A percentile compares a stretch with the other conserved stretches of the same genome.
Evolutionary conservation across 2,329 filamentous ascomycete genomes (phyloP).

Genomic region (Fusarium sp.): DNA sequence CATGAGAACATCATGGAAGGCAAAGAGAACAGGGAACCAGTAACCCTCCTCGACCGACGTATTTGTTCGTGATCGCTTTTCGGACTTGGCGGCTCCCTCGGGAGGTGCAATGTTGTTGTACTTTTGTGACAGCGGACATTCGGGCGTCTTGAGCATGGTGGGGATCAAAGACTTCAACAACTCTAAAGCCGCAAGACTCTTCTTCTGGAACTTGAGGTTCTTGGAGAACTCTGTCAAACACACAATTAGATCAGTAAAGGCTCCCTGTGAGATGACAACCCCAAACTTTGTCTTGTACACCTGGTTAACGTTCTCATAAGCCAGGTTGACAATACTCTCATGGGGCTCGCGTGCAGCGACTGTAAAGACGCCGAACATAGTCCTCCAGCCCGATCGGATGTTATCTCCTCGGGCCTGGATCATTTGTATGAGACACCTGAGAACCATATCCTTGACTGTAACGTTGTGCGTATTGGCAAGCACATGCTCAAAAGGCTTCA

Average conservation of each 20-base stretch:
- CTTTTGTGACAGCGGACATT: constrained; percentile 88
- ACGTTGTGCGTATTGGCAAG: constrained; percentile 93
- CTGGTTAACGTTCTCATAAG: constrained; percentile 95
- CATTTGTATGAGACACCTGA: constrained; percentile 98
- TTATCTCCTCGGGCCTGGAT: constrained; percentile 97
- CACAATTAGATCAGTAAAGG: constrained; percentile 95
- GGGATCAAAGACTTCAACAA: constrained; percentile 93
- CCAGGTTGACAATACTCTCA: constrained; percentile 95
- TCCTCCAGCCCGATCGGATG: constrained; percentile 97
- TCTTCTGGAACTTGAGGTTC: constrained; percentile 98
- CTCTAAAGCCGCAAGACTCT: constrained; percentile 96
- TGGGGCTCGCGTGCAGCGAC: constrained; percentile 94
- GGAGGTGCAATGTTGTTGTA: constrained; percentile 59
- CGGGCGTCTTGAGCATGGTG: constrained; percentile 94
- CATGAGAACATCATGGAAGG: constrained; percentile 99
- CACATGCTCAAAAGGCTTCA: constrained; percentile 98
- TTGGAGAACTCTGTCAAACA: constrained; percentile 99
- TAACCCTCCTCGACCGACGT: constrained; percentile 97
- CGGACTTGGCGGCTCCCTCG: constrained; percentile 62
- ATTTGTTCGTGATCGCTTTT: constrained; percentile 73
- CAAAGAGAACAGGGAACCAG: constrained; percentile 98
- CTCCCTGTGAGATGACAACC: constrained; percentile 94
- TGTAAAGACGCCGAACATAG: constrained; percentile 99
- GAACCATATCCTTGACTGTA: constrained; percentile 96
- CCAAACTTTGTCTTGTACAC: constrained; percentile 97